phyloP scores from a whole-genome alignment of 352 stramenopile genomes.

The Phytophthora meadii region DNA sequence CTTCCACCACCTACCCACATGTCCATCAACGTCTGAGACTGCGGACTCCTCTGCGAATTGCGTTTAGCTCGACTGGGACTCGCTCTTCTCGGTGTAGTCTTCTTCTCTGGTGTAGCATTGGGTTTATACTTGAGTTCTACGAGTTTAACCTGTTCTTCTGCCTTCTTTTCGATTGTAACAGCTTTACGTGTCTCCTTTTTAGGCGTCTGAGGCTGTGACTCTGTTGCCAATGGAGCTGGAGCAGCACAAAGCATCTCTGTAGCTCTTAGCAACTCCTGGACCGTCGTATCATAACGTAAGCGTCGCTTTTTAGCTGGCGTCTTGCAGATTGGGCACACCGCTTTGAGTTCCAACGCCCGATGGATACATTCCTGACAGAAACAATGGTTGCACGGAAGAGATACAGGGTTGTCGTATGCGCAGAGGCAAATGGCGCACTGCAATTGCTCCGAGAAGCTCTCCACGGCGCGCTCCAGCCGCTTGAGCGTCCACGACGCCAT shows the following conservation, averaged over 20 bases:
- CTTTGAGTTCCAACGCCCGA: conserved; percentile 80
- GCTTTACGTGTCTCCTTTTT: neutral
- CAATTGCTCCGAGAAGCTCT: conserved; percentile 75
- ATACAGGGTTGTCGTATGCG: conserved; percentile 70
- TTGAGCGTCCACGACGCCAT: conserved; percentile 47
- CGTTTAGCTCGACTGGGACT: conserved; percentile 16
- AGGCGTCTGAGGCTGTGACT: neutral
- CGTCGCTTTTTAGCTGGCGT: conserved; percentile 77
- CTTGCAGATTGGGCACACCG: conserved; percentile 87
- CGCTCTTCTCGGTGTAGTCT: conserved; percentile 12
- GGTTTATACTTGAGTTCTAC: neutral
- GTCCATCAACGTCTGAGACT: conserved; percentile 23
- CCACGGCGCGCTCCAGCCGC: conserved; percentile 64
- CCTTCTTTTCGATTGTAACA: conserved; percentile 5
- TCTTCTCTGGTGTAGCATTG: conserved; percentile 10
- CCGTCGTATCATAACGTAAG: conserved; percentile 78
- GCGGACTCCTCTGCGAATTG: conserved; percentile 19
- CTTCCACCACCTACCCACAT: conserved; percentile 16
- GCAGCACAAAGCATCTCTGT: conserved; percentile 56
- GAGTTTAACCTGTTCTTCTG: conserved; percentile 6
- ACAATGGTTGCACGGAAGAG: conserved; percentile 87
- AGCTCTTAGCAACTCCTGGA: conserved; percentile 73
- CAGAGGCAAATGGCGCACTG: conserved; percentile 88
- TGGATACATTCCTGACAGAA: conserved; percentile 91
- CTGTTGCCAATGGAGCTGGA: neutral